Conservation (phyloP, 352 stramenopile genomes). For the Thraustochytrium striatum region DNA sequence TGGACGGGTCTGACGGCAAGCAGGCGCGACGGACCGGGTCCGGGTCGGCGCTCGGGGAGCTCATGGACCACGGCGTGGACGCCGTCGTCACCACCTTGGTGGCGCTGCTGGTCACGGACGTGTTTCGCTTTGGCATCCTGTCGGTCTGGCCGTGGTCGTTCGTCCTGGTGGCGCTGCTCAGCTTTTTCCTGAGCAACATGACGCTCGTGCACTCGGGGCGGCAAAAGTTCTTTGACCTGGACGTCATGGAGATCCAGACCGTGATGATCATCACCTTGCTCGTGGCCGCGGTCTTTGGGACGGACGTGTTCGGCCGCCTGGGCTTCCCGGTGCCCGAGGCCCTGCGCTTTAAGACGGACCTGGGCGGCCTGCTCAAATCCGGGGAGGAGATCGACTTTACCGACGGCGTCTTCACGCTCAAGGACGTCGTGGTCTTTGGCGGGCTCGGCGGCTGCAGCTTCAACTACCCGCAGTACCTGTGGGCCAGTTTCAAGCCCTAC, state of each 20-base stretch:
- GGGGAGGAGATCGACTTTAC: slow-evolving; percentile 21
- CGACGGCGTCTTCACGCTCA: slow-evolving; percentile 1
- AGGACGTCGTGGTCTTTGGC: background rate
- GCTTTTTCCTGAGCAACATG: slow-evolving; percentile 48
- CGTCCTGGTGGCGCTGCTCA: background rate
- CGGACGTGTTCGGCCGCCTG: background rate
- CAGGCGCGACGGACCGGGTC: slow-evolving; percentile 88
- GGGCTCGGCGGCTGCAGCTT: slow-evolving; percentile 16
- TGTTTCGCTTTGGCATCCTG: slow-evolving; percentile 20
- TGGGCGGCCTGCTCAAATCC: background rate
- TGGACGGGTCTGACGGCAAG: slow-evolving; percentile 98
- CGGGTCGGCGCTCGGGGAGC: slow-evolving; percentile 88
- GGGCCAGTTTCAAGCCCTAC: slow-evolving; percentile 6
- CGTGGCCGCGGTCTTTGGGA: slow-evolving; percentile 13
- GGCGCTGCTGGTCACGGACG: slow-evolving; percentile 1
- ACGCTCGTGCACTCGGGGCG: slow-evolving; percentile 44
- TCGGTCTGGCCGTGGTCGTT: slow-evolving; percentile 1
- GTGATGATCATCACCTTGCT: slow-evolving; percentile 22
- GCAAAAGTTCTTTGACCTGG: slow-evolving; percentile 46
- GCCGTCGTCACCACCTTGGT: slow-evolving; percentile 35
- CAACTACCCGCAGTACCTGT: slow-evolving; percentile 45
- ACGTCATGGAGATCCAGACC: slow-evolving; percentile 46
- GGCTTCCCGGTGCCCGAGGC: slow-evolving; percentile 5
- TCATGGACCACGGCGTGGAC: slow-evolving; percentile 91
- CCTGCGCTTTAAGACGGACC: background rate